Evolutionary conservation across 306 rosid genomes (phyloP).

Genomic region (Carpinus fangiana): DNA sequence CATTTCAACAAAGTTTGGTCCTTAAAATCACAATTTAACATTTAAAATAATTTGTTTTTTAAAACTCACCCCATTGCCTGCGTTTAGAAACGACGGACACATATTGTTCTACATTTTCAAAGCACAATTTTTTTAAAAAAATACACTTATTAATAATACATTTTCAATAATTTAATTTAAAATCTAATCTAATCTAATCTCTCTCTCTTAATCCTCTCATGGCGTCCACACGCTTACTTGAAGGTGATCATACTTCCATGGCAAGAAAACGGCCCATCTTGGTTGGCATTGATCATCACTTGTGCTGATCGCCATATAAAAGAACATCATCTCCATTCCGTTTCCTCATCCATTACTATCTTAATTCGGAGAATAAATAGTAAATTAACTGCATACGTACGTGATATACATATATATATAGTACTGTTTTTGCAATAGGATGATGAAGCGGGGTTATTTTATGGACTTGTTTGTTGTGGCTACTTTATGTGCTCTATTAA

Average conservation of each 20-base stretch:
- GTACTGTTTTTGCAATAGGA: background rate
- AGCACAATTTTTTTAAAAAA: no score
- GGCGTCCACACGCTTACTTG: slow-evolving; percentile 30
- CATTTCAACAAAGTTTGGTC: no score
- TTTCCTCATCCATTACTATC: background rate
- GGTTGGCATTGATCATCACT: slow-evolving; percentile 12
- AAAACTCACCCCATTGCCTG: no score
- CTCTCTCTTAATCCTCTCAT: background rate
- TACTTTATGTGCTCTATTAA: background rate
- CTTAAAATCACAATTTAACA: background rate
- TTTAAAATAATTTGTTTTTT: no score
- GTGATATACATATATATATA: no score
- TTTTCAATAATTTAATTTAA: no score
- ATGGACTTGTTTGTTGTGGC: background rate
- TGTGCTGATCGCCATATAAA: slow-evolving; percentile 22
- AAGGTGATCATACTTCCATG: slow-evolving; percentile 3
- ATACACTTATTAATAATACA: no score
- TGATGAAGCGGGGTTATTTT: background rate
- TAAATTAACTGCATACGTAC: no score
- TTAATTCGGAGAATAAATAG: background rate
- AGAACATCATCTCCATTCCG: slow-evolving; percentile 6
- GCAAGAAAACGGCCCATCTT: slow-evolving; percentile 35
- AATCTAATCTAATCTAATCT: no score
- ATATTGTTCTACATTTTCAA: no score
- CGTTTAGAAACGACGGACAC: no score